A percentile compares a stretch with the other conserved stretches of the same genome.
Conservation (phyloP, 1,139 yeast genomes). For the Diutina rugosa region DNA sequence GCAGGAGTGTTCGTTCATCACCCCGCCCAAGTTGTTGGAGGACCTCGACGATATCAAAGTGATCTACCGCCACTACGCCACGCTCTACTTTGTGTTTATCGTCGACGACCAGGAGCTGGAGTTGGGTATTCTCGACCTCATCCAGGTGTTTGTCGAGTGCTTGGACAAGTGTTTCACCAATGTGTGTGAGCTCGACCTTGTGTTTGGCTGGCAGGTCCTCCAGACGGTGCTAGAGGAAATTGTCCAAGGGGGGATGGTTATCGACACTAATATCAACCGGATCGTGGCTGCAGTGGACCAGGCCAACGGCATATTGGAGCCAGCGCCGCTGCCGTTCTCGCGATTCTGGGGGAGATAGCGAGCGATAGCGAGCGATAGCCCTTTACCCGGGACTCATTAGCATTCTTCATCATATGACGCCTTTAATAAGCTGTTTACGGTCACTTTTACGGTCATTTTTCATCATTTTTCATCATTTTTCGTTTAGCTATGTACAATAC, state of each 20-base stretch:
- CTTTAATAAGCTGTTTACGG: not conserved
- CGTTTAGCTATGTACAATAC: not conserved
- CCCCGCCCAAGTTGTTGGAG: conserved; percentile 66
- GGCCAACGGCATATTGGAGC: conserved; percentile 19
- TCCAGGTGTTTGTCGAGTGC: conserved; percentile 94
- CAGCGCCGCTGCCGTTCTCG: not conserved
- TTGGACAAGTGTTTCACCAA: conserved; percentile 85
- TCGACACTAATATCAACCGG: conserved; percentile 74
- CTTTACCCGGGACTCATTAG: not conserved
- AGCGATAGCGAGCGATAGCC: not conserved
- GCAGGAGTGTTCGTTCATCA: conserved; percentile 69
- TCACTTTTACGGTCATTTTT: not conserved
- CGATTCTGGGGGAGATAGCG: not conserved
- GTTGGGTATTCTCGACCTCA: conserved; percentile 82
- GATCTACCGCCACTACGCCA: conserved; percentile 89
- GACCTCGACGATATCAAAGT: conserved; percentile 74
- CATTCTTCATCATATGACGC: not conserved
- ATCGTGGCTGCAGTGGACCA: conserved; percentile 75
- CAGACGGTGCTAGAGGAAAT: conserved; percentile 88
- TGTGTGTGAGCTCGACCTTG: conserved; percentile 90
- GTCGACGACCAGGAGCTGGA: conserved; percentile 96
- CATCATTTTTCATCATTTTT: not conserved
- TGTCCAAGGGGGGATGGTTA: conserved; percentile 98
- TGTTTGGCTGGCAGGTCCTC: conserved; percentile 93
- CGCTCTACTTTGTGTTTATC: conserved; percentile 84